A percentile compares a stretch with the other conserved stretches of the same genome.
Conservation (phyloP, 257 asterid species). For the Leptodermis oblonga region DNA sequence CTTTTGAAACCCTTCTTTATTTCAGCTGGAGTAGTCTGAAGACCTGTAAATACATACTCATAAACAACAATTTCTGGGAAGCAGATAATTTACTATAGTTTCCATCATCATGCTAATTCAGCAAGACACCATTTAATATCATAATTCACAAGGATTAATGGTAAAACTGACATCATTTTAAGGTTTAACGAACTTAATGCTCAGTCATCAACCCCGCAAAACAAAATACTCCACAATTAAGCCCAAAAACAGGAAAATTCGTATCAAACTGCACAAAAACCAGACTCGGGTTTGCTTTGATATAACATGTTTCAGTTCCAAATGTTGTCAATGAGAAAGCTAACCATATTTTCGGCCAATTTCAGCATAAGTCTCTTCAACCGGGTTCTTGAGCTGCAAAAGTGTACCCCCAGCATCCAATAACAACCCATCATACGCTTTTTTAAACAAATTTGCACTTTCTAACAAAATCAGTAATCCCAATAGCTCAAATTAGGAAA, state of each 20-base stretch:
- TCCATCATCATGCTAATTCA: background rate
- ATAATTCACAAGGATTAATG: background rate
- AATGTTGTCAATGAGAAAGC: background rate
- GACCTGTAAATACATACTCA: constrained; percentile 43
- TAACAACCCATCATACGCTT: constrained; percentile 69
- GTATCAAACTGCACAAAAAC: background rate
- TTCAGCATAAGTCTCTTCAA: constrained; percentile 60
- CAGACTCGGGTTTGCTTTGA: background rate
- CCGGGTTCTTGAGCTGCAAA: constrained; percentile 77
- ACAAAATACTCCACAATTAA: background rate
- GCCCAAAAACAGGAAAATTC: background rate
- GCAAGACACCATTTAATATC: background rate
- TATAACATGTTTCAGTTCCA: background rate
- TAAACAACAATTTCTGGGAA: too few species aligned
- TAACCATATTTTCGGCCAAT: constrained; percentile 80
- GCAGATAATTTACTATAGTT: background rate
- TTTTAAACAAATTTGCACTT: constrained; percentile 41
- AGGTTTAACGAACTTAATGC: background rate
- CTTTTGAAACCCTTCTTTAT: constrained; percentile 84
- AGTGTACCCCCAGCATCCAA: constrained; percentile 96
- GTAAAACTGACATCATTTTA: background rate
- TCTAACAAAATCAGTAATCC: background rate
- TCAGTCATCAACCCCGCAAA: background rate
- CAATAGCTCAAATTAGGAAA: background rate
- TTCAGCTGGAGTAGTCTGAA: constrained; percentile 55